phyloP scores from a whole-genome alignment of 176 grass and related monocot species.

The Bolboschoenus planiculmis region DNA sequence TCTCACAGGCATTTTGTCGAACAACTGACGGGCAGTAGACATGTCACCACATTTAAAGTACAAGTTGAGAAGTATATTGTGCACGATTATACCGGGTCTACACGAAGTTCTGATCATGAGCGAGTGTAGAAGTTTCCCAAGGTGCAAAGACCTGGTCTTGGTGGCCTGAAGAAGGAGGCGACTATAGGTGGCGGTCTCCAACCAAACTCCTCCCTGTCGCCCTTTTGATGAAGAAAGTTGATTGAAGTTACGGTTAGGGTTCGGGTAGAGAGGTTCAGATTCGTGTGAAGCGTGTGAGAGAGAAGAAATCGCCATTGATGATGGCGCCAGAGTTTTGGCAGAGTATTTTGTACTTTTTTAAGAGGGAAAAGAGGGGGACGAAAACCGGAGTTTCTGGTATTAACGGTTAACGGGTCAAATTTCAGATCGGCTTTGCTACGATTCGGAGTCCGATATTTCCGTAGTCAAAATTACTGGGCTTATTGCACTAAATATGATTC shows the following conservation, averaged over 20 bases:
- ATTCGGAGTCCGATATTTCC: no score
- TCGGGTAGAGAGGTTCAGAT: background rate
- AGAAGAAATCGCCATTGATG: background rate
- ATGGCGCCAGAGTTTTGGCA: background rate
- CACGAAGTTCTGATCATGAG: constrained; percentile 56
- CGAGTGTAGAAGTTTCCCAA: constrained; percentile 44
- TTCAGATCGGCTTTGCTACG: no score
- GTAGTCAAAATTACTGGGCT: no score
- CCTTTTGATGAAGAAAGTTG: background rate
- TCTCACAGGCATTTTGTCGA: constrained; percentile 48
- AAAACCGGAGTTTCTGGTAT: no score
- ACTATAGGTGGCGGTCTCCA: constrained; percentile 32
- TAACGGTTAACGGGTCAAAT: no score
- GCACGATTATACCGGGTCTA: constrained; percentile 30
- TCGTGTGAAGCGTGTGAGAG: background rate
- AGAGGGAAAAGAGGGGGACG: no score
- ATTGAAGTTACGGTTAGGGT: background rate
- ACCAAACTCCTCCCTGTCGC: background rate
- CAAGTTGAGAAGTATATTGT: constrained; percentile 40
- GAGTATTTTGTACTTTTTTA: no score
- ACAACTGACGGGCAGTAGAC: constrained; percentile 32
- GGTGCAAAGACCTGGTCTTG: constrained; percentile 31
- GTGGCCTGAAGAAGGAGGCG: constrained; percentile 34
- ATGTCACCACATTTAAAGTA: constrained; percentile 38
- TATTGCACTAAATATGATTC: no score